Base-by-base conservation (phyloP, 495 filamentous ascomycete species). In the Lichina pygmaea region DNA sequence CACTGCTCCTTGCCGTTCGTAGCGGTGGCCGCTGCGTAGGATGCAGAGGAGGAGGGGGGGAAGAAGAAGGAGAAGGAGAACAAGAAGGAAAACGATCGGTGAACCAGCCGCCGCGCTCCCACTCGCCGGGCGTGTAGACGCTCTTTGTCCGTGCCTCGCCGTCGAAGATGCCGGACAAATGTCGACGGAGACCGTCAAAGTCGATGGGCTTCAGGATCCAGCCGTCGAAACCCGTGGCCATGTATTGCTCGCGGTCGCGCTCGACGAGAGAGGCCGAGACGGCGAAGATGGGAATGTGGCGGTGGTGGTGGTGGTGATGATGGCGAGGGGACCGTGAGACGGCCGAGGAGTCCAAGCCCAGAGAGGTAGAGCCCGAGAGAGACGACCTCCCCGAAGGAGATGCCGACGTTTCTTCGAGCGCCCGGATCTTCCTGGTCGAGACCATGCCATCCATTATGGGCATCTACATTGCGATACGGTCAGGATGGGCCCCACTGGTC, bases 231-330 rank as follows among this genome's bases (percentile, higher is more conserved):
- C 86, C 86, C 3, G 71, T 68, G n/a, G 77, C 66, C 34, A 82
- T 70, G 55, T 93, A 94, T 6, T 57, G 71, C 16, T 73, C 58
- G 15, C 63, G 67, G 6, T 83, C 69, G 34, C 64, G 68, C 55
- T 93, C 86, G 6, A 83, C 50, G 0, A 93, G 62, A 6, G 81
- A 86, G 3, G 86, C 85, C 1, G 86, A 93, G 7, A 94, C 86
- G 7, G 84, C 84, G 53, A 94, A 82, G 42, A 94, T 79, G 2
- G 86, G 84, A 0, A 84, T 66, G 24, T 74, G 70, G 45, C 66
- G 65, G 44, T 72, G 67, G 8, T 56, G 49, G 3, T 57, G 44
- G 7, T 67, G 65, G 7, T 68, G 57, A 0, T 51, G 34, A 4
- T 75, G 74, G 15, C 73, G 60, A 3, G 50, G 43, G 24, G 24